Evolutionary conservation across 495 filamentous ascomycete species (phyloP), one percentile per base, ranked within the genome.

Genomic region (Neurospora sp.): DNA sequence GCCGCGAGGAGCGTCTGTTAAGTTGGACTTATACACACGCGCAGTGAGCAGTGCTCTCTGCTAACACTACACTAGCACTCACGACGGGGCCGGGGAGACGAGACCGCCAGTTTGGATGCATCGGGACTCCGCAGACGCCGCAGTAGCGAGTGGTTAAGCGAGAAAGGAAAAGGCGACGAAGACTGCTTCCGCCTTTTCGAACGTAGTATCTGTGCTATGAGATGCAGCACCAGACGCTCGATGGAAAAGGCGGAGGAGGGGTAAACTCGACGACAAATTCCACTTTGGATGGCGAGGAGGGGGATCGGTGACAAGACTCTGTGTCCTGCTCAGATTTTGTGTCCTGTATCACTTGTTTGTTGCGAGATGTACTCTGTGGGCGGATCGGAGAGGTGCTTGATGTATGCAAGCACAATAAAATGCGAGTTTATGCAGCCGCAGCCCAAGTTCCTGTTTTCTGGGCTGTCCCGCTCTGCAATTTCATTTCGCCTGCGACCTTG

Each of bases 71-170:
- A 73, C 75, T 77, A 76, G 73, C 75, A 78, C 68, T 73, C 77
- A 74, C 74, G 73, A 76, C 75, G 75, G 74, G 31, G 73, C 27
- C 27, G 73, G 76, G 73, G 59, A 73, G 71, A 73, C 69, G 78
- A 76, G 72, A 77, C 73, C 73, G 73, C 78, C 77, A 77, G 75
- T 73, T 72, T 69, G 73, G 71, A 73, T 71, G 75, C 76, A 78
- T 75, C 46, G 46, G 75, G 61, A 65, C 53, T 65, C 53, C 35
- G 65, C 61, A 38, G 68, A 53, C 20, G 72, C 72, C 61, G 53
- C 53, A 69, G 39, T 44, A 70, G 65, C 70, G 44, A 61, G 48
- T 61, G 31, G 12, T 65, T 65, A 65, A 61, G 53, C 53, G 53
- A 65, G 53, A 65, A 31, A 8, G 53, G 53, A 65, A 65, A 16